These are phyloP conservation scores for Suillus alpinus DNA, from an alignment of 768 basidiomycete genomes.

Conservation along the genomic window DNA sequence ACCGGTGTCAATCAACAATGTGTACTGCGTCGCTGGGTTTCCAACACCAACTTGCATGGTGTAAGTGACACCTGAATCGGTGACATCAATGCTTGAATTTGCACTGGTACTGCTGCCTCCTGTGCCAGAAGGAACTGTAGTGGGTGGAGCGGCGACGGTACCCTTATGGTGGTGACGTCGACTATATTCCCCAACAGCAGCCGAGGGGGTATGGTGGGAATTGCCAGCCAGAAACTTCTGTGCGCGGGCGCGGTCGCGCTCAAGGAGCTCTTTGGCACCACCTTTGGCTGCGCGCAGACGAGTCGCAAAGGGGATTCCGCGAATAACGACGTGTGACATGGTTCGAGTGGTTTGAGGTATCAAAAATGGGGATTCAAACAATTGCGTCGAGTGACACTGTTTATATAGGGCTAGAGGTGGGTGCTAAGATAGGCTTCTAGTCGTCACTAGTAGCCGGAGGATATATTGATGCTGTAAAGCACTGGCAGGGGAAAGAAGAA, in stretches of 20 bases:
- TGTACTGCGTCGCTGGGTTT: constrained; percentile 43
- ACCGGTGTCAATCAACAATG: constrained; percentile 55
- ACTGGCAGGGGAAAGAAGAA: background rate
- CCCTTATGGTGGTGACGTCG: constrained; percentile 23
- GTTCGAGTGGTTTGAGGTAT: constrained; percentile 3
- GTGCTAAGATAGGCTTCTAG: background rate
- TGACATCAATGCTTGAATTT: constrained; percentile 43
- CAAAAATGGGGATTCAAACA: background rate
- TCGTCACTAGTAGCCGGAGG: background rate
- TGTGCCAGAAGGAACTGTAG: constrained; percentile 42
- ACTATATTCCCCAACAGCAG: constrained; percentile 27
- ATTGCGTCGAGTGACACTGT: background rate
- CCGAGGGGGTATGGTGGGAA: constrained; percentile 51
- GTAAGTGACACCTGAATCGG: constrained; percentile 56
- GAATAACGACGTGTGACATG: constrained; percentile 38
- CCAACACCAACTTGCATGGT: constrained; percentile 48
- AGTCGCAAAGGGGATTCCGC: constrained; percentile 41
- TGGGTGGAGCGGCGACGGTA: background rate
- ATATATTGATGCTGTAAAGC: background rate
- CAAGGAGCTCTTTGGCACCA: constrained; percentile 44
- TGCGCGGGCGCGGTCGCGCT: constrained; percentile 49
- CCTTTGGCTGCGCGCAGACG: constrained; percentile 11
- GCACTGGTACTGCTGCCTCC: constrained; percentile 14
- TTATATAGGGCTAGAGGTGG: constrained; percentile 18
- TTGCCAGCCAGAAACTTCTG: constrained; percentile 52